phyloP scores from a whole-genome alignment of 2,329 filamentous ascomycete species.

The Leptographium galeiforme region DNA sequence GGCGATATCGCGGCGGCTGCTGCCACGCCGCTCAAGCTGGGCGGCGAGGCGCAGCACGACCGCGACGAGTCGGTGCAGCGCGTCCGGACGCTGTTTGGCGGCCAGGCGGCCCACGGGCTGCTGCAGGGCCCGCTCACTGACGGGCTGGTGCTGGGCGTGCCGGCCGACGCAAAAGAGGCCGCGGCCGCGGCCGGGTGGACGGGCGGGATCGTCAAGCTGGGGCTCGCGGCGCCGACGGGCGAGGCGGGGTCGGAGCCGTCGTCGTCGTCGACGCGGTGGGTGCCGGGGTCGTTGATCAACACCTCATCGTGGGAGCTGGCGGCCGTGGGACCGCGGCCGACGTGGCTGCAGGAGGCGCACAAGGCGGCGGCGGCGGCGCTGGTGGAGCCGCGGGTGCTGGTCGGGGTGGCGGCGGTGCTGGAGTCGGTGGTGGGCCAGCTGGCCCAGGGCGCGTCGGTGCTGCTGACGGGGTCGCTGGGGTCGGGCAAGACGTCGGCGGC shows the following conservation, averaged over 20 bases:
- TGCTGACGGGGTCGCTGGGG: slow-evolving; percentile 79
- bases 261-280: slow-evolving; percentile 45
- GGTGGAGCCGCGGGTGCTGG: slow-evolving; percentile 43
- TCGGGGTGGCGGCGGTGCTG: slow-evolving; percentile 73
- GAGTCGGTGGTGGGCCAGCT: slow-evolving; percentile 62
- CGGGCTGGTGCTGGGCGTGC: slow-evolving; percentile 59
- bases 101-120: slow-evolving; percentile 43
- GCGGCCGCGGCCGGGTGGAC: slow-evolving; percentile 41
- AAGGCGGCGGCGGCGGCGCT: slow-evolving; percentile 29
- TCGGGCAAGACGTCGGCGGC: slow-evolving; percentile 79
- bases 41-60: slow-evolving; percentile 71
- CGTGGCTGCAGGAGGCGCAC: slow-evolving; percentile 29
- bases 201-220: slow-evolving; percentile 72
- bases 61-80: slow-evolving; percentile 63
- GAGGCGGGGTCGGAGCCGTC: slow-evolving; percentile 7
- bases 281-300: slow-evolving; percentile 56
- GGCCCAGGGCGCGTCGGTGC: slow-evolving; percentile 73
- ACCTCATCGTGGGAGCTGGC: slow-evolving; percentile 66
- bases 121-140: slow-evolving; percentile 80
- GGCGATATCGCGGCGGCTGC: slow-evolving; percentile 35
- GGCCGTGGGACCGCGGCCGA: slow-evolving; percentile 52
- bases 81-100: slow-evolving; percentile 58
- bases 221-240: slow-evolving; percentile 19
- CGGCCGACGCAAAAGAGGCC: slow-evolving; percentile 37
- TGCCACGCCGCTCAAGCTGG: slow-evolving; percentile 58